phyloP scores from a whole-genome alignment of 306 rosid species.

The Arachis hypogaea region DNA sequence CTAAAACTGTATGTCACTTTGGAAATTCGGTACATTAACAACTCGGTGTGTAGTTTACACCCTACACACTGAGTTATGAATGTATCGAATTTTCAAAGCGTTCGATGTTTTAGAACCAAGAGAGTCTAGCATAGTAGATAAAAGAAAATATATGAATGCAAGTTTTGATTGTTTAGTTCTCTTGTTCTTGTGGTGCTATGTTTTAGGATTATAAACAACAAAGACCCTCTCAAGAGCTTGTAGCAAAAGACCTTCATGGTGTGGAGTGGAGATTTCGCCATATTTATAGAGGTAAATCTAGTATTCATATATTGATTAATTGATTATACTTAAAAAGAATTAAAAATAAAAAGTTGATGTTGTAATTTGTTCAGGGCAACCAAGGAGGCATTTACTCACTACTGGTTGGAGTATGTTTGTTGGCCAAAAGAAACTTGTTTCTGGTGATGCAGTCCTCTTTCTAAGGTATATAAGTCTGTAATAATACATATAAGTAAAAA shows the following conservation, averaged over 20 bases:
- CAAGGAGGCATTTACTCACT: constrained; percentile 96
- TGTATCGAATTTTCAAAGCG: too few relatives aligned
- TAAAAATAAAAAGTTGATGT: constrained; percentile 15
- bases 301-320: constrained; percentile 19
- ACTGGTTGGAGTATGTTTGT: constrained; percentile 98
- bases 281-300: constrained; percentile 78
- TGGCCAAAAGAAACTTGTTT: constrained; percentile 89
- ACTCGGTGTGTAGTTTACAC: too few relatives aligned
- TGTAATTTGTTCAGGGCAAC: constrained; percentile 80
- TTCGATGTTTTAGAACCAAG: too few relatives aligned
- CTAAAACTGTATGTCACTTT: too few relatives aligned
- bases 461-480: constrained; percentile 54
- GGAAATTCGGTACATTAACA: too few relatives aligned
- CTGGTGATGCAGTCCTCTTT: constrained; percentile 99
- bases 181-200: constrained; percentile 1
- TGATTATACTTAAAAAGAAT: background rate
- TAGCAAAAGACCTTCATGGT: constrained; percentile 94
- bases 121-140: too few relatives aligned
- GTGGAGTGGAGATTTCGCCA: constrained; percentile 96
- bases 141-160: too few relatives aligned
- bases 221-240: constrained; percentile 97
- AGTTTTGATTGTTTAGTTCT: too few relatives aligned
- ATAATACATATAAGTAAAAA: too few relatives aligned
- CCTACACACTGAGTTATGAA: too few relatives aligned
- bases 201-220: constrained; percentile 88